Percentiles rank a stretch among this genome's conserved stretches.
phyloP scores from a whole-genome alignment of 208 protist species.

The Trypanosoma brucei region DNA sequence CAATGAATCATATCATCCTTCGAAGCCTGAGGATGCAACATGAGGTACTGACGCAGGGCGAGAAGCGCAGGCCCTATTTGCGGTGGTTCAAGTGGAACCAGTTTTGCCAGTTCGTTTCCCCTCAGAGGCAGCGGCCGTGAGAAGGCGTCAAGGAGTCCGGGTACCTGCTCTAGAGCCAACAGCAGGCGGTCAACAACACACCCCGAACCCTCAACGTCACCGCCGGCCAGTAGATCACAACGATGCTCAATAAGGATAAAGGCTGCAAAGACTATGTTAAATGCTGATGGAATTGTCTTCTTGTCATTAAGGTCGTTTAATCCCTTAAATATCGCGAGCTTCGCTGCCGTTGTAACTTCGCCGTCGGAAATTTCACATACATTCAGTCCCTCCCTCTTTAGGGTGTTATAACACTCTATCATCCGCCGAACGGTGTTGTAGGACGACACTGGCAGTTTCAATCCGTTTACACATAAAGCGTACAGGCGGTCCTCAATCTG shows the following conservation, averaged over 20 bases:
- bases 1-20: slow-evolving; percentile 27
- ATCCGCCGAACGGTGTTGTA: slow-evolving; percentile 55
- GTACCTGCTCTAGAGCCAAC: slow-evolving; percentile 29
- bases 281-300: slow-evolving; percentile 32
- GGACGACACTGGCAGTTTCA: slow-evolving; percentile 64
- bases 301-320: slow-evolving; percentile 52
- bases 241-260: slow-evolving; percentile 44
- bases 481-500: slow-evolving; percentile 45
- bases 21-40: slow-evolving; percentile 42
- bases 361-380: slow-evolving; percentile 13
- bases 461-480: slow-evolving; percentile 63
- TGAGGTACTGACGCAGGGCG: slow-evolving; percentile 41
- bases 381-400: slow-evolving; percentile 26
- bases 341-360: slow-evolving; percentile 17
- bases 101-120: slow-evolving; percentile 56
- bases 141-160: slow-evolving; percentile 41
- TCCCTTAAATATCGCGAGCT: slow-evolving; percentile 51
- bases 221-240: slow-evolving; percentile 7
- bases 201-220: slow-evolving; percentile 3
- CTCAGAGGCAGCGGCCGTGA: slow-evolving; percentile 49
- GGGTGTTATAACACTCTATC: slow-evolving; percentile 56
- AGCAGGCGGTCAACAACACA: slow-evolving; percentile 28
- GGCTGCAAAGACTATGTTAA: slow-evolving; percentile 54
- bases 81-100: slow-evolving; percentile 36
- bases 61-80: slow-evolving; percentile 49